These are phyloP conservation scores for Oryza punctata DNA, from an alignment of 176 grass and related monocot genomes.

Conservation along the genomic window DNA sequence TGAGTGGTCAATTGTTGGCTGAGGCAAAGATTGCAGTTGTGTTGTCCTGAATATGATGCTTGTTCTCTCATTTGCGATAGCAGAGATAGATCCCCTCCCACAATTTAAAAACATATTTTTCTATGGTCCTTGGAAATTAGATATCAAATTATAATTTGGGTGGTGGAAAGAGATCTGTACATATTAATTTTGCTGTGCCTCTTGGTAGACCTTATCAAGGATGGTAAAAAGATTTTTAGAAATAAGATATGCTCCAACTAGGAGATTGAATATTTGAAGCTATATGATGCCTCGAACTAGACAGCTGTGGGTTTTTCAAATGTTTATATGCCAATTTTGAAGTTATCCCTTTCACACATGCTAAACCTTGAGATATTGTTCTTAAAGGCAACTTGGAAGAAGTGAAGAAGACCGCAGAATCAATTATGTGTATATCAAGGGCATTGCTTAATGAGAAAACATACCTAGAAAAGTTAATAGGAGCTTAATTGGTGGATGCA, in stretches of 20 bases:
- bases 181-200: not conserved
- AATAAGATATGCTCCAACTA: not conserved
- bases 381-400: slow-evolving; percentile 30
- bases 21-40: not conserved
- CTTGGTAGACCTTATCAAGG: not conserved
- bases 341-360: slow-evolving; percentile 27
- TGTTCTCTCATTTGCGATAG: not conserved
- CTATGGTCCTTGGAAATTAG: not conserved
- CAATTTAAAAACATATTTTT: not conserved
- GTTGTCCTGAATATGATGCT: not conserved
- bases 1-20: not conserved
- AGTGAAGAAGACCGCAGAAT: slow-evolving; percentile 14
- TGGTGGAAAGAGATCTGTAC: not conserved
- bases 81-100: not conserved
- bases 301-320: slow-evolving; percentile 9
- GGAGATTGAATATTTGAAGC: slow-evolving; percentile 18
- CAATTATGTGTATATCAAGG: slow-evolving; percentile 14
- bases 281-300: slow-evolving; percentile 18
- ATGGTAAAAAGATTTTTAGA: not conserved
- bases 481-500: not conserved
- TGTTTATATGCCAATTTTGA: slow-evolving; percentile 2
- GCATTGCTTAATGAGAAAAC: slow-evolving; percentile 18
- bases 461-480: slow-evolving; percentile 21
- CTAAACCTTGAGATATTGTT: slow-evolving; percentile 34
- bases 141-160: not conserved